Percentiles rank a stretch among this genome's conserved stretches.
Evolutionary conservation across 192 early-diverging fungal species (phyloP).

Genomic region (Umbelopsis sp.): DNA sequence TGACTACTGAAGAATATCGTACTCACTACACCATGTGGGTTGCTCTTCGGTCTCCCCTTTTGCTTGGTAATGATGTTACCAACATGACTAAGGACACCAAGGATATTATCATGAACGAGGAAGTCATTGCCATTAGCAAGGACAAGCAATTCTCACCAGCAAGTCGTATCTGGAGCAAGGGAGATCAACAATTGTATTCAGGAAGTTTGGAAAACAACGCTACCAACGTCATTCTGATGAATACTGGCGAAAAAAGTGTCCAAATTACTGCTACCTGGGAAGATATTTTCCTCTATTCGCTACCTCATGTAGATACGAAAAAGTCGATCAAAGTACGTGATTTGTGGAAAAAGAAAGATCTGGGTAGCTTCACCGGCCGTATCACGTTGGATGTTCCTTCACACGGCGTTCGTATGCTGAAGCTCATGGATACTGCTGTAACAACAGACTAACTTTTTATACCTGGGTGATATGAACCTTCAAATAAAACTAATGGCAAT

Average conservation of each 20-base stretch:
- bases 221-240: conserved; percentile 36
- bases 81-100: conserved; percentile 26
- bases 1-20: conserved; percentile 40
- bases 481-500: background rate
- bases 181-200: conserved; percentile 31
- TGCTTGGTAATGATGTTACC: conserved; percentile 59
- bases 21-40: conserved; percentile 60
- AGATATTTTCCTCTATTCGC: conserved; percentile 18
- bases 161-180: conserved; percentile 12
- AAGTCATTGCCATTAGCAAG: conserved; percentile 64
- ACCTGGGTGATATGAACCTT: background rate
- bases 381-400: conserved; percentile 25
- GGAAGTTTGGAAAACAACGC: conserved; percentile 32
- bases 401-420: conserved; percentile 16
- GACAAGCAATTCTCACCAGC: conserved; percentile 49
- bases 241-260: conserved; percentile 19
- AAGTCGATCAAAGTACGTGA: conserved; percentile 32
- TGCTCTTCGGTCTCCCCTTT: conserved; percentile 57
- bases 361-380: conserved; percentile 24
- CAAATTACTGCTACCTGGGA: conserved; percentile 28
- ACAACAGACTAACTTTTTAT: background rate
- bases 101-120: conserved; percentile 46
- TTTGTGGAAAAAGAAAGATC: conserved; percentile 30
- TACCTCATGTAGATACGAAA: conserved; percentile 18
- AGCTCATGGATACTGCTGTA: conserved; percentile 11